A percentile compares a stretch with the other conserved stretches of the same genome.
phyloP scores from a whole-genome alignment of 2,329 filamentous ascomycete genomes.

The Xylariaceae sp. region DNA sequence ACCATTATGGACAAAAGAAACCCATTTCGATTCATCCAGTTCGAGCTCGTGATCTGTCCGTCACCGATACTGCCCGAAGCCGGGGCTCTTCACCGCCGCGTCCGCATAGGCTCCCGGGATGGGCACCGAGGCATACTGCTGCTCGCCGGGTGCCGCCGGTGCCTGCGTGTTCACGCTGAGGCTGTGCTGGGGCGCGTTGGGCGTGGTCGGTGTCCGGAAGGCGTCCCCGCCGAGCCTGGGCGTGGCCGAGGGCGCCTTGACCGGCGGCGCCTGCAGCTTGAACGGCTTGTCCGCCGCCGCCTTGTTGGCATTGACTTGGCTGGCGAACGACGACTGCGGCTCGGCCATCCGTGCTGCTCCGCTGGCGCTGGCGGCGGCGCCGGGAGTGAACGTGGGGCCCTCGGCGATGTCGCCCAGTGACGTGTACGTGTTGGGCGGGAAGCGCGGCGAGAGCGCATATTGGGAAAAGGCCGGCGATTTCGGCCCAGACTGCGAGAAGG shows the following conservation, averaged over 20 bases:
- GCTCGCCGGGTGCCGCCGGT: conserved; percentile 68
- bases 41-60: conserved; percentile 24
- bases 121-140: conserved; percentile 75
- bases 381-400: conserved; percentile 44
- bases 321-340: conserved; percentile 54
- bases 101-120: conserved; percentile 78
- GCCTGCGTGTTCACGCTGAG: conserved; percentile 54
- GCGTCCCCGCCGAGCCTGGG: conserved; percentile 58
- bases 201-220: conserved; percentile 45
- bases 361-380: too few relatives aligned
- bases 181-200: conserved; percentile 26
- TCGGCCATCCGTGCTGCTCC: conserved; percentile 47
- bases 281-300: conserved; percentile 53
- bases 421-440: conserved; percentile 50
- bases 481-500: too few relatives aligned
- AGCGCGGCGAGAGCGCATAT: conserved; percentile 52
- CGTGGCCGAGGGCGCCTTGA: conserved; percentile 68
- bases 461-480: conserved; percentile 52
- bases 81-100: conserved; percentile 45
- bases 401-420: conserved; percentile 38
- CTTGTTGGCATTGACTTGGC: conserved; percentile 20
- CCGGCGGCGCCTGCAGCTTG: conserved; percentile 77
- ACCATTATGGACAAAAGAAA: too few relatives aligned
- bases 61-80: conserved; percentile 37
- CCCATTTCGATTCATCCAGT: neutral